Percentiles rank a stretch among this genome's conserved stretches.
These are phyloP conservation scores for Erodium maritimum DNA, from an alignment of 345 rosid species.

Conservation along the genomic window DNA sequence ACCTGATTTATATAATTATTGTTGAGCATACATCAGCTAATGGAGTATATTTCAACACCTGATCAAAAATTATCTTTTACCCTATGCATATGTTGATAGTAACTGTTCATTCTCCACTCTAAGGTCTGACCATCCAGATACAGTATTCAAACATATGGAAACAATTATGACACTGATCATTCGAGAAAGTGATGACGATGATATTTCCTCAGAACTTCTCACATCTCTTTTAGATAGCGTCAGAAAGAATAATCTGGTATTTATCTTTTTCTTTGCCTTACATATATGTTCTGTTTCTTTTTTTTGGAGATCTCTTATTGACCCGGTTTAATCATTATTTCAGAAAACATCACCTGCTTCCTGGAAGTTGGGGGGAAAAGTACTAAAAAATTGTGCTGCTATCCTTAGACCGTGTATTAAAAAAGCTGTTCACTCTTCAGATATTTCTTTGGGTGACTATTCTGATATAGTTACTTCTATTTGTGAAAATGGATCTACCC, in stretches of 20 bases:
- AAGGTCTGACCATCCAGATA: slow-evolving; percentile 71
- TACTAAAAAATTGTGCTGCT: slow-evolving; percentile 53
- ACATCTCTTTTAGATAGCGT: slow-evolving; percentile 49
- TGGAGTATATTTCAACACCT: neutral
- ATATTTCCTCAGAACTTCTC: slow-evolving; percentile 56
- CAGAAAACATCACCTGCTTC: slow-evolving; percentile 57
- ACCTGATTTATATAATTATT: neutral
- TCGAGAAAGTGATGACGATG: slow-evolving; percentile 95
- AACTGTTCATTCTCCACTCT: slow-evolving; percentile 1
- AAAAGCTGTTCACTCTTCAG: slow-evolving; percentile 44
- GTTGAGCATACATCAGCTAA: neutral
- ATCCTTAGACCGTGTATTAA: slow-evolving; percentile 57
- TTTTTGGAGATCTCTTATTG: neutral
- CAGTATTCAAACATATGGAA: slow-evolving; percentile 71
- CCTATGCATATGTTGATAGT: too few relatives aligned
- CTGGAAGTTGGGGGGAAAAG: slow-evolving; percentile 58
- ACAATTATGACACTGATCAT: slow-evolving; percentile 78
- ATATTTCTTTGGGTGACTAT: slow-evolving; percentile 45
- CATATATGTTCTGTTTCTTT: neutral
- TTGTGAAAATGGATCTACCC: slow-evolving; percentile 33
- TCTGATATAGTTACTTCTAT: slow-evolving; percentile 49
- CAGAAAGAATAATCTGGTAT: slow-evolving; percentile 65
- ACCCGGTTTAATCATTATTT: slow-evolving; percentile 2
- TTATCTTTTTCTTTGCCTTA: slow-evolving; percentile 1
- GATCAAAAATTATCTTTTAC: too few relatives aligned